Evolutionary conservation across 495 filamentous ascomycete species (phyloP).

Genomic region (Aspergillus avenaceus): DNA sequence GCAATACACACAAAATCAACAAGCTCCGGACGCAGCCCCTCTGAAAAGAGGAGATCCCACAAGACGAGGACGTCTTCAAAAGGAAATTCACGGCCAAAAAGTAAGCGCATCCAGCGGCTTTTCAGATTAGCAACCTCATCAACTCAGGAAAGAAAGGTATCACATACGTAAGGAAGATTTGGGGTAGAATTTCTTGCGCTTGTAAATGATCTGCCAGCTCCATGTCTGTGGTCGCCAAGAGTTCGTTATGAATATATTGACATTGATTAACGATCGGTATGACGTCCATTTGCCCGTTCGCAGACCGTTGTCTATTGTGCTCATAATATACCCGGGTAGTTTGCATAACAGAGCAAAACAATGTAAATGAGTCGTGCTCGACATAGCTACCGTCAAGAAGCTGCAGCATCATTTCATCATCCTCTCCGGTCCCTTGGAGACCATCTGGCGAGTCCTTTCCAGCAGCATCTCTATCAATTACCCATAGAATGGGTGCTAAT

Average conservation of each 20-base stretch:
- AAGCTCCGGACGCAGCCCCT: conserved; percentile 76
- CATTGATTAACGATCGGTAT: conserved; percentile 84
- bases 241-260: conserved; percentile 76
- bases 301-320: conserved; percentile 38
- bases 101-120: conserved; percentile 89
- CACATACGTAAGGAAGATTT: conserved; percentile 86
- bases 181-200: conserved; percentile 85
- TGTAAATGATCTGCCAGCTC: conserved; percentile 79
- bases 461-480: conserved; percentile 77
- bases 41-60: conserved; percentile 90
- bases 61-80: conserved; percentile 78
- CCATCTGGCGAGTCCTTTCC: conserved; percentile 29
- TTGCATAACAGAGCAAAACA: conserved; percentile 86
- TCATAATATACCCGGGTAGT: conserved; percentile 86
- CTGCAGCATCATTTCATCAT: conserved; percentile 52
- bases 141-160: neutral
- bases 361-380: conserved; percentile 85
- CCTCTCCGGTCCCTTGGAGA: conserved; percentile 15
- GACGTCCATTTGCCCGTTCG: conserved; percentile 42
- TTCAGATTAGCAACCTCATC: neutral
- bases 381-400: conserved; percentile 67
- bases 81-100: conserved; percentile 91
- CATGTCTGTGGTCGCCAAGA: conserved; percentile 71
- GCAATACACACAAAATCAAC: conserved; percentile 86
- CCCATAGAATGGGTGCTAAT: conserved; percentile 86